A percentile compares a stretch with the other conserved stretches of the same genome.
phyloP scores from a whole-genome alignment of 305 asterid genomes.

The Fraxinus greggii region DNA sequence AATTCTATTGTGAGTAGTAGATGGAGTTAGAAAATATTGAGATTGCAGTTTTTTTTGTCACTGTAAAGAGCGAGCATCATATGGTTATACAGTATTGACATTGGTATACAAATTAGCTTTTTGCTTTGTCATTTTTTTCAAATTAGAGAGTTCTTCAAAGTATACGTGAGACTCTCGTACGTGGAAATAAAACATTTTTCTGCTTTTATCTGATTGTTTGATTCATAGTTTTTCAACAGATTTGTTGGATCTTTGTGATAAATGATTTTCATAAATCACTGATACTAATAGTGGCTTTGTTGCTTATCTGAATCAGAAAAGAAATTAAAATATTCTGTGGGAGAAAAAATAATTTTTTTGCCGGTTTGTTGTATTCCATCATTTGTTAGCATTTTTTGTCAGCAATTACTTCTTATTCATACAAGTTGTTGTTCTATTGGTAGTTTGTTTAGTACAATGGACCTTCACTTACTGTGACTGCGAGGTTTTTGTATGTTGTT shows the following conservation, averaged over 20 bases:
- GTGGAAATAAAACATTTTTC: neutral
- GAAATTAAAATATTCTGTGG: neutral
- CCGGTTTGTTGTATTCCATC: neutral
- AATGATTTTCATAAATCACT: neutral
- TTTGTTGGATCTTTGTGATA: neutral
- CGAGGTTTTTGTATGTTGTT: neutral
- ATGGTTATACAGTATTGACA: neutral
- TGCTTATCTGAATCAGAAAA: neutral
- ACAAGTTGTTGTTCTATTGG: neutral
- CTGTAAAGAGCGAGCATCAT: neutral
- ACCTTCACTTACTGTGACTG: neutral
- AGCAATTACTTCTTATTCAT: neutral
- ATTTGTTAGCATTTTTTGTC: neutral
- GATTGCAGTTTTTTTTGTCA: neutral
- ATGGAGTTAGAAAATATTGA: neutral
- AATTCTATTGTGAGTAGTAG: neutral
- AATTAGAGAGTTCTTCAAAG: neutral
- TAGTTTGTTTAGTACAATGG: neutral
- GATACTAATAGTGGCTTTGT: constrained; percentile 2
- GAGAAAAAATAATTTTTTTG: neutral
- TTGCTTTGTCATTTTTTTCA: neutral
- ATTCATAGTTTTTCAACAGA: neutral
- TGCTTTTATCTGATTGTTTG: neutral
- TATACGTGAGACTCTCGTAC: neutral
- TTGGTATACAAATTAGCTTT: neutral